Conservation (phyloP, 2,329 filamentous ascomycete species). For the Aspergillus sp. region DNA sequence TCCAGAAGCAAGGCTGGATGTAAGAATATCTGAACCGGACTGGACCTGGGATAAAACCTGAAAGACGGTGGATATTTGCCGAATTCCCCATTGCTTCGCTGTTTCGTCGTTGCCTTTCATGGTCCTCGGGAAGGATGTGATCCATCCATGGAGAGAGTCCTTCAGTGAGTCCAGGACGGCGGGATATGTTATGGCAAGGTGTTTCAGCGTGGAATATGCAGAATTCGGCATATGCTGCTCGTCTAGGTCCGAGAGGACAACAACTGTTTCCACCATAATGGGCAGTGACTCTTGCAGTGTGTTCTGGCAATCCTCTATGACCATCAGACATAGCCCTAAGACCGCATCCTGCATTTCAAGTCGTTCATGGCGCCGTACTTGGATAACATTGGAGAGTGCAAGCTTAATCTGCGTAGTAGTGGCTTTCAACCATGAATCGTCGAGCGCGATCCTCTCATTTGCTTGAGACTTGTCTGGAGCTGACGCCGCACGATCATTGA, state of each 20-base stretch:
- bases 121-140: slow-evolving; percentile 65
- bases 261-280: slow-evolving; percentile 71
- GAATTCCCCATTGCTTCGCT: slow-evolving; percentile 62
- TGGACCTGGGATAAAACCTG: slow-evolving; percentile 55
- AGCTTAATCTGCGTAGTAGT: slow-evolving; percentile 74
- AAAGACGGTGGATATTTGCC: slow-evolving; percentile 66
- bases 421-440: slow-evolving; percentile 63
- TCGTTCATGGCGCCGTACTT: slow-evolving; percentile 61
- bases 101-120: slow-evolving; percentile 78
- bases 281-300: slow-evolving; percentile 60
- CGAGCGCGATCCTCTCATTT: slow-evolving; percentile 32
- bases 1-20: slow-evolving; percentile 36
- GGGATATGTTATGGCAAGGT: slow-evolving; percentile 54
- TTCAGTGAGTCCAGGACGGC: slow-evolving; percentile 57
- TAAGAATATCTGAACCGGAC: slow-evolving; percentile 32
- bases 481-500: slow-evolving; percentile 36
- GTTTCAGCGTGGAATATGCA: slow-evolving; percentile 40
- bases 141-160: slow-evolving; percentile 68
- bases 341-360: slow-evolving; percentile 59
- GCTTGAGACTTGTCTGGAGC: slow-evolving; percentile 15
- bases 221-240: slow-evolving; percentile 31
- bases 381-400: slow-evolving; percentile 67
- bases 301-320: slow-evolving; percentile 69
- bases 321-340: slow-evolving; percentile 58
- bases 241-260: slow-evolving; percentile 54